These are phyloP conservation scores for Bacterosira constricta DNA, from an alignment of 108 stramenopile genomes.

Conservation along the genomic window DNA sequence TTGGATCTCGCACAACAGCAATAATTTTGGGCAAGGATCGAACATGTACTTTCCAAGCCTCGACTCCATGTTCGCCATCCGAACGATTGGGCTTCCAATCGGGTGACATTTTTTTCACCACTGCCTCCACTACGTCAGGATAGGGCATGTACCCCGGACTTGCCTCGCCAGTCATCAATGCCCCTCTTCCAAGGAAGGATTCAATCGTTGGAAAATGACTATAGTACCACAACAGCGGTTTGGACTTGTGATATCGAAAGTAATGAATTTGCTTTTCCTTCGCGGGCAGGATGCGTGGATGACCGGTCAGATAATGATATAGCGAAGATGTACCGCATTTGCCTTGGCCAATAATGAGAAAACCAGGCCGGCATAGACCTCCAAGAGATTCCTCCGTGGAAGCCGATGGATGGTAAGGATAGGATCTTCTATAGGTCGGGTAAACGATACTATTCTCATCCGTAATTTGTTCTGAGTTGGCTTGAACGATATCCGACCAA, in stretches of 20 bases:
- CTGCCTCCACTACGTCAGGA: constrained; percentile 35
- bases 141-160: constrained; percentile 81
- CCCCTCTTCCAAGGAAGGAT: constrained; percentile 68
- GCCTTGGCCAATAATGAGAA: constrained; percentile 85
- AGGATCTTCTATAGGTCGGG: not conserved
- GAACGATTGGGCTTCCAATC: not conserved
- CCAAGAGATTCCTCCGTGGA: constrained; percentile 5
- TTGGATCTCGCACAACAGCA: constrained; percentile 72
- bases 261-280: constrained; percentile 85
- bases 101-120: constrained; percentile 13
- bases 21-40: constrained; percentile 58
- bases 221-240: constrained; percentile 72
- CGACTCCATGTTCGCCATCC: not conserved
- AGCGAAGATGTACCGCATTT: constrained; percentile 86
- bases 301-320: constrained; percentile 78
- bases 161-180: constrained; percentile 87
- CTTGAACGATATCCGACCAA: constrained; percentile 17
- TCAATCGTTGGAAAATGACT: constrained; percentile 72
- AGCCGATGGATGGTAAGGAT: constrained; percentile 2
- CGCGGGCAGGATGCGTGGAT: constrained; percentile 80
- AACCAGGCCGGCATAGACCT: constrained; percentile 83
- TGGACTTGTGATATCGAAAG: constrained; percentile 52
- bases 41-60: constrained; percentile 19
- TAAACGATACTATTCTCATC: constrained; percentile 1
- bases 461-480: not conserved